phyloP scores from a whole-genome alignment of 495 filamentous ascomycete genomes.

The Clohesyomyces aquaticus region DNA sequence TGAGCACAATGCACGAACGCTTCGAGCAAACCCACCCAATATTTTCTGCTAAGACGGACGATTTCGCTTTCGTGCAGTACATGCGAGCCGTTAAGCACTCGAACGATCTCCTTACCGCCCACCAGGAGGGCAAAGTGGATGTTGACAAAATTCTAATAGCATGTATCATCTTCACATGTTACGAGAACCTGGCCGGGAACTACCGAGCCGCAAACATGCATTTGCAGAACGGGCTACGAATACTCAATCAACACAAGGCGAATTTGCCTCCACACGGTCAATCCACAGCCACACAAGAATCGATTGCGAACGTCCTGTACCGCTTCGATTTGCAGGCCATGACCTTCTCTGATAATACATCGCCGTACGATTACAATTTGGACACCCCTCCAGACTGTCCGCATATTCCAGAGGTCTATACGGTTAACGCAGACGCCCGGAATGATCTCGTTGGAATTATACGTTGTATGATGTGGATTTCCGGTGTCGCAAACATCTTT shows the following conservation, averaged over 20 bases:
- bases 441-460: slow-evolving; percentile 36
- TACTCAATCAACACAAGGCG: slow-evolving; percentile 31
- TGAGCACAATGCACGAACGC: slow-evolving; percentile 39
- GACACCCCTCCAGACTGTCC: slow-evolving; percentile 30
- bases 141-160: slow-evolving; percentile 38
- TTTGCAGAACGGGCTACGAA: slow-evolving; percentile 37
- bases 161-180: slow-evolving; percentile 41
- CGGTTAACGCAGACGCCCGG: slow-evolving; percentile 22
- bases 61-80: slow-evolving; percentile 41
- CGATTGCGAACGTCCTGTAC: slow-evolving; percentile 31
- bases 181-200: slow-evolving; percentile 40
- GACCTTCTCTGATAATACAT: slow-evolving; percentile 40
- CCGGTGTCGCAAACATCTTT: slow-evolving; percentile 30
- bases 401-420: slow-evolving; percentile 22
- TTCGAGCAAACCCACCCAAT: slow-evolving; percentile 21
- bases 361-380: slow-evolving; percentile 34
- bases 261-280: background rate
- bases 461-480: slow-evolving; percentile 40
- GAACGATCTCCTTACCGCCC: slow-evolving; percentile 32
- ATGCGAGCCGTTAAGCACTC: slow-evolving; percentile 40
- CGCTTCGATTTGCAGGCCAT: slow-evolving; percentile 41
- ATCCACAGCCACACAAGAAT: slow-evolving; percentile 17
- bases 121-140: slow-evolving; percentile 26
- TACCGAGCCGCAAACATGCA: slow-evolving; percentile 40
- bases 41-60: slow-evolving; percentile 23